Evolutionary conservation across 208 protist species (phyloP).

Genomic region (Leishmania major): DNA sequence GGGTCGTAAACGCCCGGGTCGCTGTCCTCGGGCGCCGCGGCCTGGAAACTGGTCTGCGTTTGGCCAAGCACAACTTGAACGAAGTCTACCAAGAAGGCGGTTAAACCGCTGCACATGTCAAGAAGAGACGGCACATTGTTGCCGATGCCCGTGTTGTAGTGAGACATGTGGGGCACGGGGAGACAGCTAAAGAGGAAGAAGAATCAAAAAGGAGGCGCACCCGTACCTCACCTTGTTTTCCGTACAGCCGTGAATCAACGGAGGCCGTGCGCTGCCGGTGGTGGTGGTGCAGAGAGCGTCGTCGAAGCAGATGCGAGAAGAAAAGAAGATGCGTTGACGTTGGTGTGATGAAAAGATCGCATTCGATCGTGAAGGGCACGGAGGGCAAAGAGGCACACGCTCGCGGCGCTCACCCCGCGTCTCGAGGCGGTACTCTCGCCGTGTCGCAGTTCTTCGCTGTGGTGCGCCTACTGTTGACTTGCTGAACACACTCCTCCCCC

Average conservation of each 20-base stretch:
- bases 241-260: background rate
- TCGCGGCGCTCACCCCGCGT: background rate
- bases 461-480: background rate
- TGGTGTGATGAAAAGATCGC: background rate
- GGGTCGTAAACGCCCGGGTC: conserved; percentile 74
- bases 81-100: conserved; percentile 77
- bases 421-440: background rate
- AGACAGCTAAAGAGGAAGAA: background rate
- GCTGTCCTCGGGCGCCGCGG: conserved; percentile 58
- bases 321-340: background rate
- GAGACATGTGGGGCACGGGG: conserved; percentile 58
- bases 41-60: conserved; percentile 74
- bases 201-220: background rate
- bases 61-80: conserved; percentile 67
- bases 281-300: background rate
- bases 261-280: background rate
- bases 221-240: background rate
- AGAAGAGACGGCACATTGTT: conserved; percentile 82
- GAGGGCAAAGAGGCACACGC: background rate
- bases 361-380: no score
- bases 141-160: conserved; percentile 87
- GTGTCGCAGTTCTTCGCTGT: background rate
- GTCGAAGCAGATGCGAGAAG: background rate
- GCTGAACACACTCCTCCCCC: background rate
- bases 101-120: conserved; percentile 71